Percentiles rank a stretch among this genome's conserved stretches.
Conservation (phyloP, 2,329 filamentous ascomycete genomes). For the Pseudogymnoascus sp. region DNA sequence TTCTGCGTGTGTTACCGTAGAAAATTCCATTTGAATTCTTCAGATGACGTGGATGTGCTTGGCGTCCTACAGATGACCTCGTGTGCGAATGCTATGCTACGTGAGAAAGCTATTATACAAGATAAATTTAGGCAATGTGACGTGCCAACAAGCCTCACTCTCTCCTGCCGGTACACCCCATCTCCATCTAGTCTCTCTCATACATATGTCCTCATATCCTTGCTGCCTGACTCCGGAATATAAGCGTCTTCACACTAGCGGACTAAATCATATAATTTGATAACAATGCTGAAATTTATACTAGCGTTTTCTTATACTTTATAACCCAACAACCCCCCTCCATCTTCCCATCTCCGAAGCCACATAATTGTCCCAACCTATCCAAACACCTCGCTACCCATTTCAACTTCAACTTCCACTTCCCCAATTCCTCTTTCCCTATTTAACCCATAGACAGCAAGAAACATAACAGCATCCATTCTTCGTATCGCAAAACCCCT, state of each 20-base stretch:
- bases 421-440: too few species aligned
- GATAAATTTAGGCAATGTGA: background rate
- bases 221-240: background rate
- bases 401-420: too few species aligned
- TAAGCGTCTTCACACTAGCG: background rate
- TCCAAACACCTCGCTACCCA: too few species aligned
- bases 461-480: background rate
- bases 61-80: background rate
- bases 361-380: too few species aligned
- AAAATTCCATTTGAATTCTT: background rate
- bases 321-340: background rate
- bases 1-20: background rate
- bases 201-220: background rate
- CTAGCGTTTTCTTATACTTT: background rate
- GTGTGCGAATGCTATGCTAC: background rate
- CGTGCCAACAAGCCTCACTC: background rate
- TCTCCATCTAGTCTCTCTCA: background rate
- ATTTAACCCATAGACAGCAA: background rate
- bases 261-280: background rate
- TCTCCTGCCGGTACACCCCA: background rate
- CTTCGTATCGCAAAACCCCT: background rate
- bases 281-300: background rate
- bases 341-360: background rate
- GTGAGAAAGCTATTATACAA: background rate
- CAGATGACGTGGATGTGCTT: background rate